Evolutionary conservation across 2,329 filamentous ascomycete genomes (phyloP).

Genomic region (Cercospora beticola): DNA sequence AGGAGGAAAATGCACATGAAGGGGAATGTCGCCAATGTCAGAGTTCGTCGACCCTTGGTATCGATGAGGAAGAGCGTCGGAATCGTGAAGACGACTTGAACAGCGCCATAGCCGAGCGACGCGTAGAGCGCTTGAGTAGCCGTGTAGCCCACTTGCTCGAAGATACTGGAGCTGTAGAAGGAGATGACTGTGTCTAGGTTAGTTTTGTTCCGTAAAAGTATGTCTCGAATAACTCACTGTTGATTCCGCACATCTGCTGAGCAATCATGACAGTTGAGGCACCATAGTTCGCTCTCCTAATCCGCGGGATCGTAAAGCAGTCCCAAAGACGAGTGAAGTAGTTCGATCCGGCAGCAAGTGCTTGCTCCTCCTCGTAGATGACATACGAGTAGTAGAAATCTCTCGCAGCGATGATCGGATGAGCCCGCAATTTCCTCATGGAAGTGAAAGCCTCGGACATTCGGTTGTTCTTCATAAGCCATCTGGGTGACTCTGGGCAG

Average conservation of each 20-base stretch:
- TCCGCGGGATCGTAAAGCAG: constrained; percentile 50
- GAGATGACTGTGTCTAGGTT: constrained; percentile 35
- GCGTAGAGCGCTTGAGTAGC: constrained; percentile 41
- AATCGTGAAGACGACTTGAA: constrained; percentile 48
- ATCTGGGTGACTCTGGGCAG: constrained; percentile 49
- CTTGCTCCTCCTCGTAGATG: constrained; percentile 39
- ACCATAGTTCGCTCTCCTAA: constrained; percentile 45
- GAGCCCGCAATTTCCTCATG: constrained; percentile 50
- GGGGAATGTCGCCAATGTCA: constrained; percentile 45
- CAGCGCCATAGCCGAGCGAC: constrained; percentile 47
- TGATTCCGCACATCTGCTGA: constrained; percentile 39
- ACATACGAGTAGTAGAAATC: constrained; percentile 55
- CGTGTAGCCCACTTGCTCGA: constrained; percentile 40
- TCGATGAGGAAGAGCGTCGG: constrained; percentile 50
- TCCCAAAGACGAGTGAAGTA: constrained; percentile 49
- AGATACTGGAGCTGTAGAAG: constrained; percentile 42
- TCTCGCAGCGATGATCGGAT: constrained; percentile 55
- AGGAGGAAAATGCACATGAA: constrained; percentile 52
- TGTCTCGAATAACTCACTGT: constrained; percentile 26
- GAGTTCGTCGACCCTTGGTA: constrained; percentile 46
- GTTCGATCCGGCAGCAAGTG: constrained; percentile 40
- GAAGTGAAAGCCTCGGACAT: constrained; percentile 50
- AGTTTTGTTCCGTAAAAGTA: background rate
- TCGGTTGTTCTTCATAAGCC: constrained; percentile 52
- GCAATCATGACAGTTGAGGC: constrained; percentile 40